Percentiles rank a stretch among this genome's conserved stretches.
phyloP scores from a whole-genome alignment of 345 rosid genomes.

The Eucalyptus shirleyi region DNA sequence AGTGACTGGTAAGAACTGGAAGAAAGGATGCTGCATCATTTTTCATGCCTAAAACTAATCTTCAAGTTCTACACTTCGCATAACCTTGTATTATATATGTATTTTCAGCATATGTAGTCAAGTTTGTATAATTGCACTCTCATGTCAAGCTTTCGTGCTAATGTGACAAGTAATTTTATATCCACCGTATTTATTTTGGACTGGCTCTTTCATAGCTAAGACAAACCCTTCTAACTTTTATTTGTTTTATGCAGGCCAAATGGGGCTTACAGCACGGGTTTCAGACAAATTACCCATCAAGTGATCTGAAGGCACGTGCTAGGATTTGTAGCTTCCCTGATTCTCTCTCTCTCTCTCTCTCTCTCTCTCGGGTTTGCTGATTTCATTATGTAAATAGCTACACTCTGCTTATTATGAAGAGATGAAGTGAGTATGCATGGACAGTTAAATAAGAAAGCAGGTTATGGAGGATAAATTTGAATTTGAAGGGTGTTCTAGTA shows the following conservation, averaged over 20 bases:
- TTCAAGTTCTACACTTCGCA: background rate
- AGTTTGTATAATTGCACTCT: too few species aligned
- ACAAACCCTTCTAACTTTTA: background rate
- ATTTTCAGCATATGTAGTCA: too few species aligned
- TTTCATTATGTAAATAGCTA: background rate
- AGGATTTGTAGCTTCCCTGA: background rate
- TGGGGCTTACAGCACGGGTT: constrained; percentile 95
- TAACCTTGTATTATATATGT: too few species aligned
- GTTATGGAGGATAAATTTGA: too few species aligned
- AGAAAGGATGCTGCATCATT: background rate
- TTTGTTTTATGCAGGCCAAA: constrained; percentile 50
- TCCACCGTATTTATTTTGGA: too few species aligned
- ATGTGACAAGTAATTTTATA: too few species aligned
- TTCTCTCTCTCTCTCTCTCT: too few species aligned
- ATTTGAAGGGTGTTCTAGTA: too few species aligned
- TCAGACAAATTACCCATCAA: constrained; percentile 90
- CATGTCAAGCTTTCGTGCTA: too few species aligned
- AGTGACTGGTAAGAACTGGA: background rate
- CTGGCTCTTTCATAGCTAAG: background rate
- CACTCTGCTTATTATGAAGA: background rate
- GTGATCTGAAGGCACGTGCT: constrained; percentile 64
- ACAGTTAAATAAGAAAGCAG: too few species aligned
- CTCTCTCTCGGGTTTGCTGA: background rate
- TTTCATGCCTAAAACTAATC: background rate
- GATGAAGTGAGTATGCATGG: background rate